Percentiles rank a stretch among this genome's conserved stretches.
Evolutionary conservation across 805 yeast genomes (phyloP).

Genomic region (Wickerhamomyces ciferrii): DNA sequence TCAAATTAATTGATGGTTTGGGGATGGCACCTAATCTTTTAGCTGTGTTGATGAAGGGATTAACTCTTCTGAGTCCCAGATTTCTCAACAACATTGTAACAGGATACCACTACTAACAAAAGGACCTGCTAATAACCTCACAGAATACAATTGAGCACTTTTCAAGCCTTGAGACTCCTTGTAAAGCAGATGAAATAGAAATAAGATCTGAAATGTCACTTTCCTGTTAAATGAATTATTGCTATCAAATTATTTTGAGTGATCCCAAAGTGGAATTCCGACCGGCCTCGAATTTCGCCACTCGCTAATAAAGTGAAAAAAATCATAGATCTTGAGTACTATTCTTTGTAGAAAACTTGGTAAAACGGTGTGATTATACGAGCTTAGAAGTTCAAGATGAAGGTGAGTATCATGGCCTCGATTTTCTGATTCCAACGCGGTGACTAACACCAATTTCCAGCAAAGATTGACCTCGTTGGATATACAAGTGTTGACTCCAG

Average conservation of each 20-base stretch:
- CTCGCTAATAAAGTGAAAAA: neutral
- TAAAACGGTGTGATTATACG: too few species aligned
- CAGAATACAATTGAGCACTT: neutral
- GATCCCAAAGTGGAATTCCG: neutral
- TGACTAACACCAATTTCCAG: slow-evolving; percentile 25
- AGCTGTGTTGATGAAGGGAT: neutral
- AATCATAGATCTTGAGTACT: too few species aligned
- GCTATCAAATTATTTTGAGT: too few species aligned
- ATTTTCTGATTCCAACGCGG: too few species aligned
- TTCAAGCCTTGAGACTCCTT: too few species aligned
- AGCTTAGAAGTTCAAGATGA: neutral
- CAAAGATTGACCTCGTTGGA: slow-evolving; percentile 88
- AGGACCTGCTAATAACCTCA: too few species aligned
- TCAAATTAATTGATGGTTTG: neutral
- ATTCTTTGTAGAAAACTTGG: neutral
- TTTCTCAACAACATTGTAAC: neutral
- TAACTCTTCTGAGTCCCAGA: neutral
- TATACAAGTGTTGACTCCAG: slow-evolving; percentile 63
- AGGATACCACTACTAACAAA: too few species aligned
- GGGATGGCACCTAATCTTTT: neutral
- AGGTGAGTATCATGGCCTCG: neutral
- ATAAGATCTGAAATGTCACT: too few species aligned
- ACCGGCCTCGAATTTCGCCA: neutral
- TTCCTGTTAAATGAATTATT: too few species aligned
- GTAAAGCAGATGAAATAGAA: too few species aligned